Evolutionary conservation across 139 green algal species (phyloP).

Genomic region (Chlorella sp.): DNA sequence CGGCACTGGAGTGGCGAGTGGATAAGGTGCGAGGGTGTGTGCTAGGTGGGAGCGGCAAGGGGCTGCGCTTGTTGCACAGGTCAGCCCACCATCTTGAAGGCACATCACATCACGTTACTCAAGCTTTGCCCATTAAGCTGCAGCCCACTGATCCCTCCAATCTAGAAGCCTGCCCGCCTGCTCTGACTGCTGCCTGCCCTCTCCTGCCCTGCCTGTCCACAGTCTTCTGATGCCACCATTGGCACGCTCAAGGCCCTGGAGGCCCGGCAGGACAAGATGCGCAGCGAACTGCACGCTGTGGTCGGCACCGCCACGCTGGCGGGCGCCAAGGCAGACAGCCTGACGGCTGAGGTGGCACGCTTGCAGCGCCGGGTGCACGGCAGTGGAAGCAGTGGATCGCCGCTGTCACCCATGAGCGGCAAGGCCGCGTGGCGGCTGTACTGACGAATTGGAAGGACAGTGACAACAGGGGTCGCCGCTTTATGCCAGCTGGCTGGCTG

Average conservation of each 20-base stretch:
- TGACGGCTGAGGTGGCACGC: conserved; percentile 4
- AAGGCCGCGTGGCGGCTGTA: background rate
- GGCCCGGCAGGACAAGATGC: conserved; percentile 4
- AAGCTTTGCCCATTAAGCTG: too few species aligned
- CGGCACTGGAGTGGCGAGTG: conserved; percentile 17
- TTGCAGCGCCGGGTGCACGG: conserved; percentile 12
- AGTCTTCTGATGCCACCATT: conserved; percentile 21
- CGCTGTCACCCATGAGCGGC: background rate
- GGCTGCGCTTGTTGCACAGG: too few species aligned
- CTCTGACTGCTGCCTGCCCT: background rate
- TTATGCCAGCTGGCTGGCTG: too few species aligned
- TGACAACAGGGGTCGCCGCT: too few species aligned
- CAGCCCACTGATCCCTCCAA: too few species aligned
- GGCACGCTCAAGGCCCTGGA: conserved; percentile 25
- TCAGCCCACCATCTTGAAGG: too few species aligned
- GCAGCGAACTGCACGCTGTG: background rate
- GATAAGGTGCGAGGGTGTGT: too few species aligned
- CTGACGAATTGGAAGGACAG: background rate
- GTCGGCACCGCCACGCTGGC: conserved; percentile 16
- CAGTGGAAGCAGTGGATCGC: background rate
- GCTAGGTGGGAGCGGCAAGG: too few species aligned
- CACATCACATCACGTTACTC: too few species aligned
- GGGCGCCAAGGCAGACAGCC: background rate
- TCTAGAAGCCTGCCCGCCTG: too few species aligned
- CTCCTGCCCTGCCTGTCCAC: background rate